Evolutionary conservation across 2,329 filamentous ascomycete genomes (phyloP), one percentile per base, ranked within the genome.

Genomic region (Fusarium marasasianum): DNA sequence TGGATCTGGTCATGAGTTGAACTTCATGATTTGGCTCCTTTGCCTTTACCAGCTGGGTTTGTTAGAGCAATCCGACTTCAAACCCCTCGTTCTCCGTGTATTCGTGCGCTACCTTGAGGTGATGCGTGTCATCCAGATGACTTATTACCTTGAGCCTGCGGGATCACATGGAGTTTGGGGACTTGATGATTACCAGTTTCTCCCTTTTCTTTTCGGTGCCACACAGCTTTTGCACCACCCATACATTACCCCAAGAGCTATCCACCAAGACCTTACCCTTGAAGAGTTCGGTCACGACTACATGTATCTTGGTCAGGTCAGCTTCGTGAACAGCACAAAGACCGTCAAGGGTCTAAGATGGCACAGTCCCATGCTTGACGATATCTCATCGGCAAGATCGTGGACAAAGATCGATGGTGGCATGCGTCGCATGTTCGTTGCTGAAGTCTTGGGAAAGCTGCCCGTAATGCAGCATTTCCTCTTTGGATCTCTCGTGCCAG

Each of bases 391-490:
- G 3, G 93, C 96, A 22, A 95, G 94, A 81, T 93, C 88, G 44
- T 99, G 96, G 96, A 85, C 83, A 74, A 99, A 99, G 86, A 93
- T 99, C 56, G 95, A 98, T 81, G 92, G 88, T 33, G 96, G 96
- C 12, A 98, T 99, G 97, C 90, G 94, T 69, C 93, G 94, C 76
- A 99, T 99, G 97, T 98, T 98, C 80, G 88, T 96, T 58, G 93
- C 92, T 45, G 96, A 99, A 83, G 96, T 99, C 2, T 83, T 99
- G 58, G 91, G 93, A 38, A 99, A 99, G 83, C 82, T 99, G 63
- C 96, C 96, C 2, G 96, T 99, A 48, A 98, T 98, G 95, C 96
- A 99, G 84, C 97, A 99, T 82, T 99, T 99, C 78, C 80, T 99
- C 62, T 99, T 99, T 79, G 96, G 96, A 2, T 92, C 91, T 14